Evolutionary conservation across 495 filamentous ascomycete species (phyloP).

Genomic region (Elasticomyces elasticus): DNA sequence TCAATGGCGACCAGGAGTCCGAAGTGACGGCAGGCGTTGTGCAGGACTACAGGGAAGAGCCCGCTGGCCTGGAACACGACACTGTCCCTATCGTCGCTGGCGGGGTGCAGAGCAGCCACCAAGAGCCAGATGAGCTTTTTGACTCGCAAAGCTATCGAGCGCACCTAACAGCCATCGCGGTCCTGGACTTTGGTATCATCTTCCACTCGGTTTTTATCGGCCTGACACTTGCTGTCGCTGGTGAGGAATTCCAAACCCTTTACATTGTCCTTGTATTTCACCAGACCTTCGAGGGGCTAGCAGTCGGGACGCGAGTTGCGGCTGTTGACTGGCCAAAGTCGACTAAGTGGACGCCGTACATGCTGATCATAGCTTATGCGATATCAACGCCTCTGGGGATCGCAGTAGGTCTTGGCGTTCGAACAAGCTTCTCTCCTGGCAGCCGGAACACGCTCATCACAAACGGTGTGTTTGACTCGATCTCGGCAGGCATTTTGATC

Average conservation of each 20-base stretch:
- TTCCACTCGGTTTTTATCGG: constrained; percentile 40
- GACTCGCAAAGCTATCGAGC: constrained; percentile 39
- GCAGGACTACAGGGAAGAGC: not conserved
- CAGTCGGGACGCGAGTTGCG: constrained; percentile 57
- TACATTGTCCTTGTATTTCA: constrained; percentile 38
- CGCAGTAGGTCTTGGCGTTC: constrained; percentile 67
- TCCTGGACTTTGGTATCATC: constrained; percentile 41
- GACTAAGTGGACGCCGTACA: constrained; percentile 59
- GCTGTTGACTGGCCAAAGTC: constrained; percentile 58
- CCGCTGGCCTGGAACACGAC: constrained; percentile 29
- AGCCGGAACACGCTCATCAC: constrained; percentile 57
- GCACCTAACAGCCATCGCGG: constrained; percentile 37
- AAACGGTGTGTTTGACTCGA: constrained; percentile 79
- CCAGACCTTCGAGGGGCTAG: constrained; percentile 39
- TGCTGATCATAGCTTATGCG: constrained; percentile 57
- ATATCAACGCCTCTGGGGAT: constrained; percentile 81
- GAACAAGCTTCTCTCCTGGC: constrained; percentile 51
- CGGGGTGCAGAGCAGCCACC: constrained; percentile 11
- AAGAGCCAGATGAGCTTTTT: not conserved
- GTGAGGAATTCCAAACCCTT: constrained; percentile 32
- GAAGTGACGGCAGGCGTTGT: not conserved
- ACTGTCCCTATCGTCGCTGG: constrained; percentile 27
- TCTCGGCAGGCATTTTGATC: constrained; percentile 81
- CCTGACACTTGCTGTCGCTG: constrained; percentile 35
- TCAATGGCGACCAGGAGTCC: not conserved